A percentile compares a stretch with the other conserved stretches of the same genome.
phyloP scores from a whole-genome alignment of 2,329 filamentous ascomycete genomes.

The Phoma herbarum region DNA sequence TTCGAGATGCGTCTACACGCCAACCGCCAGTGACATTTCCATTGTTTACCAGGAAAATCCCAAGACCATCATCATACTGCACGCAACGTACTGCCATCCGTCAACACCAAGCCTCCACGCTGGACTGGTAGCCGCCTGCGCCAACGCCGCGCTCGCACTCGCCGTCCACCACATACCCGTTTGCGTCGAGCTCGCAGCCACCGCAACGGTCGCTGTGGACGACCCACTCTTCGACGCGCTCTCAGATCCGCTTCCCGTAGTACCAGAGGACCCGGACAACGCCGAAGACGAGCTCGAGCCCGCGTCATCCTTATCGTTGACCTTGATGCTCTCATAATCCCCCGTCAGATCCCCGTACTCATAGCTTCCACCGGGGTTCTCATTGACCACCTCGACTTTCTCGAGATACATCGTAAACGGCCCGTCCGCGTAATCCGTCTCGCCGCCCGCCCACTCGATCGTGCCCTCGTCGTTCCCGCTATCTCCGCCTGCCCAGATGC shows the following conservation, averaged over 20 bases:
- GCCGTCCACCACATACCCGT: slow-evolving; percentile 3
- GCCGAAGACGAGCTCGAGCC: not conserved
- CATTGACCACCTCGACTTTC: slow-evolving; percentile 58
- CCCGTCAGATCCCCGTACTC: slow-evolving; percentile 58
- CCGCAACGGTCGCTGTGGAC: not conserved
- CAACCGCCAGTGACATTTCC: too few relatives aligned
- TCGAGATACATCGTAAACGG: slow-evolving; percentile 61
- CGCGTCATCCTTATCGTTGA: slow-evolving; percentile 19
- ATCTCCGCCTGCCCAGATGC: slow-evolving; percentile 58
- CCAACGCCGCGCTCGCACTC: not conserved
- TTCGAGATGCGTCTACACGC: too few relatives aligned
- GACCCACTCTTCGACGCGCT: not conserved
- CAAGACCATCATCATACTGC: not conserved
- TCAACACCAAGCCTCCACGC: not conserved
- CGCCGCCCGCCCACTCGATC: slow-evolving; percentile 72
- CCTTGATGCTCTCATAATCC: slow-evolving; percentile 56
- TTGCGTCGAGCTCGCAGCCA: not conserved
- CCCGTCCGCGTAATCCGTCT: slow-evolving; percentile 53
- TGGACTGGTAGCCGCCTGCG: slow-evolving; percentile 2
- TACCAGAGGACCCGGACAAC: not conserved
- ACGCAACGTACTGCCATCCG: not conserved
- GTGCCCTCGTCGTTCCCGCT: slow-evolving; percentile 60
- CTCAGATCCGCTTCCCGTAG: not conserved
- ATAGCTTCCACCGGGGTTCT: slow-evolving; percentile 59
- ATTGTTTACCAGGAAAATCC: too few relatives aligned